phyloP scores from a whole-genome alignment of 108 stramenopile species.

The Poteriospumella lacustris region DNA sequence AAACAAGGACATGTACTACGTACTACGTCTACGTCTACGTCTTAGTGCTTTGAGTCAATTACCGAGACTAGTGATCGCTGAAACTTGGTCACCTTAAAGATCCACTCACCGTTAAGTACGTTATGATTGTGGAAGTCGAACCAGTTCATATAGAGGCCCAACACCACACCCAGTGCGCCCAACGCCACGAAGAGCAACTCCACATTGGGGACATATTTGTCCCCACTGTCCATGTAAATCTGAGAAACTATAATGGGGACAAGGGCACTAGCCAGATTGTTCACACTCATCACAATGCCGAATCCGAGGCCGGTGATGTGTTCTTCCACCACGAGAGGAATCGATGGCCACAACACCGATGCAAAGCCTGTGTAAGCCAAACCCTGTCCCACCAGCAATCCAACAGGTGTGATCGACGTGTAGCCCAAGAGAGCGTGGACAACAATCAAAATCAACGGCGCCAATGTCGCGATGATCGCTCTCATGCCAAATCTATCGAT shows the following conservation, averaged over 20 bases:
- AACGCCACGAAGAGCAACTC: slow-evolving; percentile 55
- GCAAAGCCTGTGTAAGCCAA: slow-evolving; percentile 58
- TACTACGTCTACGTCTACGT: no score
- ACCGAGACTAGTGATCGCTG: no score
- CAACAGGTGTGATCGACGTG: slow-evolving; percentile 36
- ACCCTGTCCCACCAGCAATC: slow-evolving; percentile 56
- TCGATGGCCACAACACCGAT: slow-evolving; percentile 64
- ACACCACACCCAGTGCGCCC: slow-evolving; percentile 44
- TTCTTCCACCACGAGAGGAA: slow-evolving; percentile 57
- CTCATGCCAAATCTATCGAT: slow-evolving; percentile 58
- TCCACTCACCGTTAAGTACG: slow-evolving; percentile 3
- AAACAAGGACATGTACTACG: no score
- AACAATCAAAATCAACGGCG: slow-evolving; percentile 41
- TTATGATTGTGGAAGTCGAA: slow-evolving; percentile 31
- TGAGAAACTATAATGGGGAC: slow-evolving; percentile 50
- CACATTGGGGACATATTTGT: slow-evolving; percentile 55
- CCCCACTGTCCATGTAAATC: slow-evolving; percentile 34
- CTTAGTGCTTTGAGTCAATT: no score
- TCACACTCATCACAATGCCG: slow-evolving; percentile 57
- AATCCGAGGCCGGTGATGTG: slow-evolving; percentile 54
- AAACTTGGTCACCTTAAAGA: no score
- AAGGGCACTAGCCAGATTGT: slow-evolving; percentile 60
- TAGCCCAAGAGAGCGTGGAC: slow-evolving; percentile 54
- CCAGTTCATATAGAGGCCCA: slow-evolving; percentile 50
- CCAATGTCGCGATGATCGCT: slow-evolving; percentile 43